Base-by-base conservation (phyloP, 2,329 filamentous ascomycete genomes). In the Ophiostoma piceae region DNA sequence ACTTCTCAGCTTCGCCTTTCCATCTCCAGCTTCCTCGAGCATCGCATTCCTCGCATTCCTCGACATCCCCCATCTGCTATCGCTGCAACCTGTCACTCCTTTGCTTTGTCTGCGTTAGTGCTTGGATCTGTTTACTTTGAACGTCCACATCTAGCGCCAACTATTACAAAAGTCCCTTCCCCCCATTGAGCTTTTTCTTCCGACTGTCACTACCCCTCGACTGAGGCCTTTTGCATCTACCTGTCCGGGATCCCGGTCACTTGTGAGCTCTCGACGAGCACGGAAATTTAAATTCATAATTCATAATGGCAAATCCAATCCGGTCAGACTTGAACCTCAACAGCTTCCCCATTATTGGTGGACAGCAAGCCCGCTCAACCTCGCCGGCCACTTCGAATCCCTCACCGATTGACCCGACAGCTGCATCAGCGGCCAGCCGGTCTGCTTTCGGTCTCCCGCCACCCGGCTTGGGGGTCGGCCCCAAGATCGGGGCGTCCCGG, bases 241-340 rank as follows among this genome's bases (percentile, higher is more conserved):
- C 19, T 66, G 14, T 35, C 32, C 32, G 19, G 62, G 16, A 41
- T n/a, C 35, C 35, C 37, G 64, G 64, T n/a, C 64, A 66, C 22
- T 14, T 19, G 65, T 29, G n/a, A 66, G 39, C 65, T 66, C 65
- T 29, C 39, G 37, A 66, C 65, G 65, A 66, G 65, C 65, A 29
- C 39, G 6, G 19, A 66, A 26, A n/a, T 14, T 22, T 3, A n/a
- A 82, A 81, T 80, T 81, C 77, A 82, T 92, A 93, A 93, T 93
- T 84, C 87, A 93, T 94, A 93, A 96, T 97, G 93, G 91, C 92
- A 84, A 92, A 87, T 82, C 85, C n/a, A 41, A 19, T 90, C 80
- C 90, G 92, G 87, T 88, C 92, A 77, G 92, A 96, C 79, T 91
- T 95, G 84, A 90, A 90, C 79, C 88, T 95, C 80, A 92, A 92